Evolutionary conservation across 345 rosid species (phyloP).

Genomic region (Citrus sinensis): DNA sequence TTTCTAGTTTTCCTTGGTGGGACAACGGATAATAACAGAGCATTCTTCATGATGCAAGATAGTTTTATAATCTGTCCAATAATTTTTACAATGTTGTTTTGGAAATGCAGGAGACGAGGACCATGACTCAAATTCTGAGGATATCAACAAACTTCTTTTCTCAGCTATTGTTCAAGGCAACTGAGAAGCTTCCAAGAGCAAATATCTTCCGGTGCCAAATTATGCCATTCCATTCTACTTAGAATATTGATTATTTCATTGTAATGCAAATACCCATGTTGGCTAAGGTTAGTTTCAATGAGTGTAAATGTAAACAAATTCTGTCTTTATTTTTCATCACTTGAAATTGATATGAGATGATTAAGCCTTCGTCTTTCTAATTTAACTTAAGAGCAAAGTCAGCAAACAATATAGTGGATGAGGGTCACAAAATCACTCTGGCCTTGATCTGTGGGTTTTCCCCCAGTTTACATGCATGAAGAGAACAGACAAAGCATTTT

Average conservation of each 20-base stretch:
- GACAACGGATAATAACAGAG: background rate
- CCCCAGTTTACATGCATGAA: background rate
- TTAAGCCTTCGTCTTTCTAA: background rate
- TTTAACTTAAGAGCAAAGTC: background rate
- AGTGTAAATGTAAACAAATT: background rate
- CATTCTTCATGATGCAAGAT: background rate
- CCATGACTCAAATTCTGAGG: conserved; percentile 49
- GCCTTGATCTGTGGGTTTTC: background rate
- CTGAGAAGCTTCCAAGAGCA: conserved; percentile 13
- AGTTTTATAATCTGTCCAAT: background rate
- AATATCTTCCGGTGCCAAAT: background rate
- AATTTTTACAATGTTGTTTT: conserved; percentile 3
- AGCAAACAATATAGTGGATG: background rate
- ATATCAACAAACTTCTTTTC: conserved; percentile 73
- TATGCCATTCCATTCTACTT: background rate
- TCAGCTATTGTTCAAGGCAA: conserved; percentile 61
- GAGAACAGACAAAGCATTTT: background rate
- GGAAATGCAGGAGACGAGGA: conserved; percentile 47
- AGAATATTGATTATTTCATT: background rate
- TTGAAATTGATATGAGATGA: no score
- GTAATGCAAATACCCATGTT: background rate
- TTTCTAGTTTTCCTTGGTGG: background rate
- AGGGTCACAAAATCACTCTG: background rate
- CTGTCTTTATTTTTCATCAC: background rate
- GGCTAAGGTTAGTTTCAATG: background rate